Base-by-base conservation (phyloP, 345 rosid species). In the Cochlearia excelsa region DNA sequence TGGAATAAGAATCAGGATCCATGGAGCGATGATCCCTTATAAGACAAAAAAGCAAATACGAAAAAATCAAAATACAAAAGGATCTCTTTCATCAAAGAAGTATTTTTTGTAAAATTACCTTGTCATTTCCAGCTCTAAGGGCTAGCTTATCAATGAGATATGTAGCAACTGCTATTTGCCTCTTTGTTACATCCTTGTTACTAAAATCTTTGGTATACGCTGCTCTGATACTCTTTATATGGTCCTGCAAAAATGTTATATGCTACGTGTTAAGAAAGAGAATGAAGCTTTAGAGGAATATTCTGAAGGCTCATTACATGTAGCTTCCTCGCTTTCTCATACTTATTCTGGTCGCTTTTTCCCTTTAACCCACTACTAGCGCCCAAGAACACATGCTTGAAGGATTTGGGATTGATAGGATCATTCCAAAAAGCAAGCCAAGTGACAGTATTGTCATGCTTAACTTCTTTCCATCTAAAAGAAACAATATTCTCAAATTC, bases 81-180 rank as follows among this genome's bases (percentile, higher is more conserved):
- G 52, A 57, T 27, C 31, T 2, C 27, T 50, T 9, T 41, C 43
- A 50, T 7, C 34, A 6, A 39, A 57, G 51, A 49, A 43, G 65
- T 50, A 60, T 52, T 29, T 59, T 30, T 59, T 16, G 42, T 42
- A 31, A 46, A 5, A 26, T 57, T 81, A 94, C 99, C 96, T 94
- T 94, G 81, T 94, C 99, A 67, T 94, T 94, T 55, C 99, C 99
- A 30, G 99, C 99, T 86, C 99, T 94, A 44, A 94, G 96, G 69
- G 99, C 97, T 74, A 94, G 76, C 75, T 85, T 84, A 75, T 94
- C 99, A 50, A 94, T 90, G 61, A 94, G 95, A 82, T 94, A 87
- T 30, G 97, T 94, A 4, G 99, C 99, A 61, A 90, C 97, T 11
- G 99, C 92, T 70, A 94, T 85, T 79, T 94, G 99, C 69, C 74